Evolutionary conservation across 1,284 basidiomycete species (phyloP).

Genomic region (Apiotrichum porosum): DNA sequence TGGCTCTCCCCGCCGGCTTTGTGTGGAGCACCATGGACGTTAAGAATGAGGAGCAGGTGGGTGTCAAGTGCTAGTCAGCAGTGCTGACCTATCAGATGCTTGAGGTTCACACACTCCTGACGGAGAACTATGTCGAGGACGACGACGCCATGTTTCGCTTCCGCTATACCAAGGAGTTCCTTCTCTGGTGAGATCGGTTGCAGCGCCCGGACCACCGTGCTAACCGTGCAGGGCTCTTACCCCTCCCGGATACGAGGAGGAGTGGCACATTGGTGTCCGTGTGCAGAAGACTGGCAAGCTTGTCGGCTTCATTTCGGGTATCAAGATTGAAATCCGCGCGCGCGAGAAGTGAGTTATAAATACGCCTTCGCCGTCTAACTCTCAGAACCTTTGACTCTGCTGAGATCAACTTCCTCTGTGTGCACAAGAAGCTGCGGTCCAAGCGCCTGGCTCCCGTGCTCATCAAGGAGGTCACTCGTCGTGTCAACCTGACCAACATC

Average conservation of each 20-base stretch:
- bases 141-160: conserved; percentile 93
- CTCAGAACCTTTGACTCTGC: conserved; percentile 64
- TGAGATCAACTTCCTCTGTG: conserved; percentile 97
- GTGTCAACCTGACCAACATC: conserved; percentile 79
- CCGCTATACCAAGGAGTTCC: conserved; percentile 90
- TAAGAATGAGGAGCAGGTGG: conserved; percentile 65
- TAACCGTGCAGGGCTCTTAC: conserved; percentile 71
- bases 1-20: conserved; percentile 85
- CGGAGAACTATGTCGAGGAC: conserved; percentile 94
- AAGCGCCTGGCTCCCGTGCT: conserved; percentile 94
- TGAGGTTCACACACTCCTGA: conserved; percentile 89
- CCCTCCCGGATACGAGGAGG: conserved; percentile 85
- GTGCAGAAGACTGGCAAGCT: conserved; percentile 85
- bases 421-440: conserved; percentile 95
- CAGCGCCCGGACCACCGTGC: not conserved
- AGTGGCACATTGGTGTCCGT: conserved; percentile 95
- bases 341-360: conserved; percentile 62
- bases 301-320: conserved; percentile 97
- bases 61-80: conserved; percentile 17
- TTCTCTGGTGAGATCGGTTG: conserved; percentile 65
- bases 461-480: conserved; percentile 96
- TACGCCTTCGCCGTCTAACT: not conserved
- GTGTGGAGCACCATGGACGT: conserved; percentile 87
- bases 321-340: conserved; percentile 76
- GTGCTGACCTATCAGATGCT: conserved; percentile 57